Evolutionary conservation across 2,329 filamentous ascomycete species (phyloP).

Genomic region (Fusarium robinianum): DNA sequence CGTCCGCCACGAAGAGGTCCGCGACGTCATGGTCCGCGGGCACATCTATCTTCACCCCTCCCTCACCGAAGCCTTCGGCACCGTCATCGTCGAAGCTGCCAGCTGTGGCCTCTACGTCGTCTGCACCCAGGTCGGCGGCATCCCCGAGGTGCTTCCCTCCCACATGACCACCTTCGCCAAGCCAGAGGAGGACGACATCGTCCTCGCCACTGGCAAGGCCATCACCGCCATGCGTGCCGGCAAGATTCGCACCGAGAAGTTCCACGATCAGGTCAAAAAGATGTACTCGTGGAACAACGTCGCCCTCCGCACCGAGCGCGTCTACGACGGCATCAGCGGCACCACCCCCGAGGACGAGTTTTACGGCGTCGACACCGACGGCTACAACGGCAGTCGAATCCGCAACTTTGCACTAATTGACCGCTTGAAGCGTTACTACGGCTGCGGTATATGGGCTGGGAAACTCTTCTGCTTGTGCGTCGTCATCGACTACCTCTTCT

Average conservation of each 20-base stretch:
- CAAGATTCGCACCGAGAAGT: constrained; percentile 86
- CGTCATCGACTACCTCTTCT: constrained; percentile 91
- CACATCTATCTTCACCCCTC: constrained; percentile 97
- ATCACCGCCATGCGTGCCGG: constrained; percentile 85
- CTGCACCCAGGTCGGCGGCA: constrained; percentile 93
- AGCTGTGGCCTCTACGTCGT: constrained; percentile 96
- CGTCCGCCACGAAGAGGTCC: constrained; percentile 92
- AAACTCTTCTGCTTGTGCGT: constrained; percentile 96
- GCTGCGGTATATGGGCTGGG: constrained; percentile 97
- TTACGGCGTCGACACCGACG: constrained; percentile 76
- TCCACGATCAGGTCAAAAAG: constrained; percentile 94
- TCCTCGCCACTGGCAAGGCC: constrained; percentile 84
- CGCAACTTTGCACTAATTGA: constrained; percentile 94
- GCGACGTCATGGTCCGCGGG: constrained; percentile 95
- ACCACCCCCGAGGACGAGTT: constrained; percentile 85
- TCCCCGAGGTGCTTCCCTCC: constrained; percentile 90
- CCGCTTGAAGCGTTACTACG: constrained; percentile 92
- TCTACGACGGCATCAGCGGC: constrained; percentile 91
- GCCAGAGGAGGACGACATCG: constrained; percentile 93
- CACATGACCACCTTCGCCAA: constrained; percentile 99
- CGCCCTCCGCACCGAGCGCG: constrained; percentile 87
- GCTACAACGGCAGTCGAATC: constrained; percentile 71
- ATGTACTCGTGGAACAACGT: constrained; percentile 99
- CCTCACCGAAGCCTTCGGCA: constrained; percentile 95
- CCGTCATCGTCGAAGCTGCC: constrained; percentile 95